Base-by-base conservation (phyloP, 441 rosid species). In the Macaranga tanarius region DNA sequence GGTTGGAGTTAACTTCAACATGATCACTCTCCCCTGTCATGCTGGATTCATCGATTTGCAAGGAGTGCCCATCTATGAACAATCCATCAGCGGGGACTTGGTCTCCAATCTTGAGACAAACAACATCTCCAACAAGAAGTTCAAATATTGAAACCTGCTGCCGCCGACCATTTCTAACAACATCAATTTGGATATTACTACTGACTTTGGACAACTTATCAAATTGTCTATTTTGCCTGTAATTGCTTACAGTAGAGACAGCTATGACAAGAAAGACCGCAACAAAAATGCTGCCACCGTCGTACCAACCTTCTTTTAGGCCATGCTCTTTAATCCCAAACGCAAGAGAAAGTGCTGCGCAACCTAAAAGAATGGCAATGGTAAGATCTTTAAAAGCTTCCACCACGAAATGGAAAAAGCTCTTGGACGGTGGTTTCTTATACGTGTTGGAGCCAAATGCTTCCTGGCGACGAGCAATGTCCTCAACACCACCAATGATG, bases 401-500 rank as follows among this genome's bases (percentile, higher is more conserved):
- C 6, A 66, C 48, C 31, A 85, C 82, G 59, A 85, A 87, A 52
- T 74, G 48, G 23, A 79, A 22, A 38, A 85, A 77, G 16, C 77
- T 59, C 71, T 82, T 87, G 1, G 90, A 54, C 0, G 92, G 90
- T 0, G 88, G 89, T 74, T 84, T 87, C 44, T 87, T 85, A 65
- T 92, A 90, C 2, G 88, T 82, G 78, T 92, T 91, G 54, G 84
- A 79, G 12, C 97, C 93, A 6, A 86, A 88, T 12, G 79, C 83
- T 6, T 79, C 66, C 0, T 77, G 87, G 50, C 94, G 80, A 31
- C 77, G 62, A 25, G 75, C 76, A 12, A 82, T 65, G 57, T 85
- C 86, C 0, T 81, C 81, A 1, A 44, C 71, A 28, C 48, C 76
- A 20, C 79, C 84, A 2, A 2, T 0, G 74, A 88, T 85, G 40